A percentile compares a stretch with the other conserved stretches of the same genome.
Evolutionary conservation across 2,329 filamentous ascomycete species (phyloP).

Genomic region (Fusarium globosum): DNA sequence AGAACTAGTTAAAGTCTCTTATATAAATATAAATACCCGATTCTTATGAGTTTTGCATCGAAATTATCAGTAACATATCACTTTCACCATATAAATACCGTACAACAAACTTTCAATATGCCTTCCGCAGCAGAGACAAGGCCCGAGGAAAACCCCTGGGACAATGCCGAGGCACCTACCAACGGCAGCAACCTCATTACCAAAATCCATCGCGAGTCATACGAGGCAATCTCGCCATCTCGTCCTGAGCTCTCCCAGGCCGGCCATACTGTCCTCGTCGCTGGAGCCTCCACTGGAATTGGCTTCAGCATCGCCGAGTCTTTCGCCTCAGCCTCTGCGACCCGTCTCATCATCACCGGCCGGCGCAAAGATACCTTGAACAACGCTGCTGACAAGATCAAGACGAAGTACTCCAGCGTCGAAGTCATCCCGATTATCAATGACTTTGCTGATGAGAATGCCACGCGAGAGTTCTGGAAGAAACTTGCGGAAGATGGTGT

Average conservation of each 20-base stretch:
- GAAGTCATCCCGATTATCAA: not conserved
- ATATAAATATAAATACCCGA: no score
- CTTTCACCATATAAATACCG: not conserved
- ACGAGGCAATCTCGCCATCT: constrained; percentile 51
- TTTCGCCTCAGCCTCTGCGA: constrained; percentile 57
- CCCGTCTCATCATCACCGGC: constrained; percentile 53
- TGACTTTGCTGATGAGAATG: constrained; percentile 20
- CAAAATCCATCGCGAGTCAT: constrained; percentile 28
- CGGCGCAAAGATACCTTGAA: constrained; percentile 44
- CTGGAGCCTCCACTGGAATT: constrained; percentile 16
- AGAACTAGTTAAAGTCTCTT: no score
- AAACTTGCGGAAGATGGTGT: constrained; percentile 25
- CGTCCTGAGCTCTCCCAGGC: constrained; percentile 56
- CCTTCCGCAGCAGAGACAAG: not conserved
- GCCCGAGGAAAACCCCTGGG: constrained; percentile 7
- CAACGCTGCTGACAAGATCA: not conserved
- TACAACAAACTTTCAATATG: not conserved
- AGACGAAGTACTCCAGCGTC: not conserved
- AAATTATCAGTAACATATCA: no score
- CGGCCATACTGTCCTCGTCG: not conserved
- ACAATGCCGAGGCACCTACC: not conserved
- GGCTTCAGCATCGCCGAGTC: constrained; percentile 54
- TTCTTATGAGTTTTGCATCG: no score
- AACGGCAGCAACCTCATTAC: not conserved
- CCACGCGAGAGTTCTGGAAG: constrained; percentile 45